Conservation (phyloP, 805 yeast genomes). For the Wickerhamiella cacticola region DNA sequence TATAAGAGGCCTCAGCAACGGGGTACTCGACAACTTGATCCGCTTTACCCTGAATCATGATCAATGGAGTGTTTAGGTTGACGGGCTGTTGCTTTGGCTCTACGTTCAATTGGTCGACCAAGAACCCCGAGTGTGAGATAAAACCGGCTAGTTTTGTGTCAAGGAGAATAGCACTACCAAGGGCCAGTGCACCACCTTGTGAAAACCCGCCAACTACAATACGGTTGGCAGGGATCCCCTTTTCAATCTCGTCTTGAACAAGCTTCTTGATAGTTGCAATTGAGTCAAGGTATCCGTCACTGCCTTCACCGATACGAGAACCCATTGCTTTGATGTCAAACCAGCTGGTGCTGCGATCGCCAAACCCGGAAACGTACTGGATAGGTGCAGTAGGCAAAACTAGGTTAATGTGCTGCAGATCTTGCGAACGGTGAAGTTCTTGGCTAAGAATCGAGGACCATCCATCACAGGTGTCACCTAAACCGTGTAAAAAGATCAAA, state of each 20-base stretch:
- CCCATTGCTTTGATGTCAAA: conserved; percentile 47
- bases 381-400: conserved; percentile 87
- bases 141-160: conserved; percentile 61
- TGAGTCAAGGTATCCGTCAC: conserved; percentile 30
- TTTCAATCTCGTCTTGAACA: conserved; percentile 26
- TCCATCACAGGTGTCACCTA: conserved; percentile 88
- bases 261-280: conserved; percentile 24
- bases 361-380: conserved; percentile 55
- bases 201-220: conserved; percentile 91
- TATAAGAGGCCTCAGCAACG: conserved; percentile 34
- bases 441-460: conserved; percentile 69
- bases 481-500: conserved; percentile 71
- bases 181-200: conserved; percentile 78
- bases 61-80: conserved; percentile 61
- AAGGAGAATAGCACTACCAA: conserved; percentile 27
- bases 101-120: conserved; percentile 26
- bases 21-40: conserved; percentile 51
- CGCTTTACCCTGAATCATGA: conserved; percentile 75
- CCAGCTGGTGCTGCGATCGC: conserved; percentile 70
- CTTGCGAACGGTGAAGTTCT: conserved; percentile 34
- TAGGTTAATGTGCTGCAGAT: conserved; percentile 48
- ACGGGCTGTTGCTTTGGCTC: conserved; percentile 21
- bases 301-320: conserved; percentile 24
- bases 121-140: conserved; percentile 65
- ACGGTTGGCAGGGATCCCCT: conserved; percentile 33